These are phyloP conservation scores for Rosa persica DNA, from an alignment of 306 rosid genomes.

Conservation along the genomic window DNA sequence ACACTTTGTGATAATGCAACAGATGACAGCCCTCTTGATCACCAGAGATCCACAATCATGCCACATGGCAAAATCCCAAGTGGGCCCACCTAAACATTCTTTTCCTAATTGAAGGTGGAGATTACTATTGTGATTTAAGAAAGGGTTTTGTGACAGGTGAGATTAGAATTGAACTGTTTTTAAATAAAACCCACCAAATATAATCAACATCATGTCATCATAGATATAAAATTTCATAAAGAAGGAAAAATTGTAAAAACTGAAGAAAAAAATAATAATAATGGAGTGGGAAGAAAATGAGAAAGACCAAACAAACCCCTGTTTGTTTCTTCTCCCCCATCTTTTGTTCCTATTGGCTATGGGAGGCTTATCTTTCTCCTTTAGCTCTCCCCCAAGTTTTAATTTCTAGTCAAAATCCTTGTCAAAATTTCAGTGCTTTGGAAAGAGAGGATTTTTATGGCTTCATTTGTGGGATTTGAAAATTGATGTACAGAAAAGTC, in stretches of 20 bases:
- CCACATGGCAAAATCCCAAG: slow-evolving; percentile 26
- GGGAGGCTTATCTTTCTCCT: slow-evolving; percentile 31
- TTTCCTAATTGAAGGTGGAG: slow-evolving; percentile 40
- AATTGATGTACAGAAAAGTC: slow-evolving; percentile 49
- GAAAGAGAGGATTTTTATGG: slow-evolving; percentile 13
- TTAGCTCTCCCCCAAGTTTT: slow-evolving; percentile 1
- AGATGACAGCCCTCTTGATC: slow-evolving; percentile 34
- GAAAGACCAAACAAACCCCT: slow-evolving; percentile 41
- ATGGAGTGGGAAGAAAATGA: background rate
- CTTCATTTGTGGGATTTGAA: slow-evolving; percentile 36
- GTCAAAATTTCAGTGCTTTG: slow-evolving; percentile 16
- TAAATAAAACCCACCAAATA: slow-evolving; percentile 32
- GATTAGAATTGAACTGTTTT: slow-evolving; percentile 24
- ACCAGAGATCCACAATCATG: slow-evolving; percentile 18
- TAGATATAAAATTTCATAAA: slow-evolving; percentile 20
- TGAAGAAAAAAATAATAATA: background rate
- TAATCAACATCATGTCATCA: slow-evolving; percentile 63
- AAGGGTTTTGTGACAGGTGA: slow-evolving; percentile 24
- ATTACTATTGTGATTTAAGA: slow-evolving; percentile 30
- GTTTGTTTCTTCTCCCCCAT: slow-evolving; percentile 41
- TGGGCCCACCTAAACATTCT: slow-evolving; percentile 21
- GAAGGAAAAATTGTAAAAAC: background rate
- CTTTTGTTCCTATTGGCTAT: slow-evolving; percentile 21
- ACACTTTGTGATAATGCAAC: slow-evolving; percentile 8
- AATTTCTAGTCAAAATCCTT: slow-evolving; percentile 19